These are phyloP conservation scores for Telfairia occidentalis DNA, from an alignment of 331 rosid species.

Conservation along the genomic window DNA sequence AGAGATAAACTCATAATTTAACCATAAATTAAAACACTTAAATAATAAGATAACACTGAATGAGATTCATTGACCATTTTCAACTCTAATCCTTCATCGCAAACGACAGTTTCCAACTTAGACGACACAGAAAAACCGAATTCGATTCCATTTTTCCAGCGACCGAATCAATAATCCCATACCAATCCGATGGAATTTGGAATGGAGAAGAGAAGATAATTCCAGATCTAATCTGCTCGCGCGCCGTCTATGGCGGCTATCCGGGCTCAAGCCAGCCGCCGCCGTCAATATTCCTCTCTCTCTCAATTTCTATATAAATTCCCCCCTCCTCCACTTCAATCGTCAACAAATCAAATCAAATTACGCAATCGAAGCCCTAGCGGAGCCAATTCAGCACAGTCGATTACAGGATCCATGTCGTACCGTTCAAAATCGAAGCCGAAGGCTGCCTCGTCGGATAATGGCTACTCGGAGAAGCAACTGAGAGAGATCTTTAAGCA, in stretches of 20 bases:
- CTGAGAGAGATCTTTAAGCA: slow-evolving; percentile 7
- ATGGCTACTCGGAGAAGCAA: not conserved
- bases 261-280: not conserved
- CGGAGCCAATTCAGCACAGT: not conserved
- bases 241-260: not conserved
- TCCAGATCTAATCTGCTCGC: not conserved
- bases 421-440: not conserved
- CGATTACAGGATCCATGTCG: not conserved
- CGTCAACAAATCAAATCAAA: not conserved
- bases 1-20: no score
- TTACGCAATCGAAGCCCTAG: not conserved
- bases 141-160: not conserved
- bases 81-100: no score
- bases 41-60: no score
- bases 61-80: no score
- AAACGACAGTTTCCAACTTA: not conserved
- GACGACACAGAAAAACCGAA: not conserved
- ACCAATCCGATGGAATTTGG: not conserved
- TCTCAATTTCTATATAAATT: not conserved
- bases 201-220: not conserved
- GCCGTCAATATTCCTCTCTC: not conserved
- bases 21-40: no score
- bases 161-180: not conserved
- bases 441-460: not conserved
- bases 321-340: not conserved